Percentiles rank a stretch among this genome's conserved stretches.
Evolutionary conservation across 2,329 filamentous ascomycete species (phyloP).

Genomic region (Aspergillus latus): DNA sequence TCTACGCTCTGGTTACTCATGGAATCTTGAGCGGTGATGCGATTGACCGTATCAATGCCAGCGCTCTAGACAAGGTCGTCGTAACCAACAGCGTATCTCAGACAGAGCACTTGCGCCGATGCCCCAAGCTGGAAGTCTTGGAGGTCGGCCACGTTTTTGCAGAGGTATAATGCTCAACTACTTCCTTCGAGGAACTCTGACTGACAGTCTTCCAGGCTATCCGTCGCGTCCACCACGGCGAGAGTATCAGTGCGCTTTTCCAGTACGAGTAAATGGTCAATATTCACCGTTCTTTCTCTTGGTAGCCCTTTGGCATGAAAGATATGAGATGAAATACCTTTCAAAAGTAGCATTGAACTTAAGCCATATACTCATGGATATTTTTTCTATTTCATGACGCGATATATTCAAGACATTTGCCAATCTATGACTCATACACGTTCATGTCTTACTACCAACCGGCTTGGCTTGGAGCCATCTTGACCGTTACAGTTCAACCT

Average conservation of each 20-base stretch:
- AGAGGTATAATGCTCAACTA: constrained; percentile 58
- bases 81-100: constrained; percentile 96
- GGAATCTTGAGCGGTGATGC: constrained; percentile 94
- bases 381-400: constrained; percentile 15
- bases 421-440: constrained; percentile 23
- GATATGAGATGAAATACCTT: constrained; percentile 17
- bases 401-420: constrained; percentile 15
- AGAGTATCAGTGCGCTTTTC: constrained; percentile 95
- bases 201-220: constrained; percentile 63
- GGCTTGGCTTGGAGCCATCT: not conserved
- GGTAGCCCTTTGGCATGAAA: constrained; percentile 13
- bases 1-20: constrained; percentile 91
- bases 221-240: constrained; percentile 91
- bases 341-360: constrained; percentile 22
- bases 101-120: constrained; percentile 71
- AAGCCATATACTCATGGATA: constrained; percentile 17
- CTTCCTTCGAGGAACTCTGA: constrained; percentile 21
- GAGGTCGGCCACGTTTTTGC: constrained; percentile 88
- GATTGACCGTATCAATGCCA: constrained; percentile 90
- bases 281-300: constrained; percentile 7
- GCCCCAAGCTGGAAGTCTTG: constrained; percentile 86
- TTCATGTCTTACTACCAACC: not conserved
- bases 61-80: constrained; percentile 85
- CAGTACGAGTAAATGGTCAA: constrained; percentile 63
- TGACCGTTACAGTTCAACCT: not conserved